Base-by-base conservation (phyloP, 306 rosid genomes). In the Ochetophila trinervis region DNA sequence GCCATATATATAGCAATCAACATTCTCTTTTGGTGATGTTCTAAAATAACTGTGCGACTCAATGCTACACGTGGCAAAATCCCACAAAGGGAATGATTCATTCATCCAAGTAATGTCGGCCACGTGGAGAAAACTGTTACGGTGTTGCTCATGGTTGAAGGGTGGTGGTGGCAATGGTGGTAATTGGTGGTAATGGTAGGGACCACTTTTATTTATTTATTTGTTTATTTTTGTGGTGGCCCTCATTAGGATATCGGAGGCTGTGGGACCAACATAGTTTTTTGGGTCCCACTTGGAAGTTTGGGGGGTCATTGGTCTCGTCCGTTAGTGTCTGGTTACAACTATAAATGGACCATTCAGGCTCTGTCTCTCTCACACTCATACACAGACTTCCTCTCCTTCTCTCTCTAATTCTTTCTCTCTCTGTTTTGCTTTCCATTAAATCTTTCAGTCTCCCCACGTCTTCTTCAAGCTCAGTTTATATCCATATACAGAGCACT, bases 281-380 rank as follows among this genome's bases (percentile, higher is more conserved):
- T 14, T 51, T 60, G 78, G 90, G 80, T 37, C 88, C 87, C 19
- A 37, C 75, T 20, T 51, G 70, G 71, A 60, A 53, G 69, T 75
- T 77, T 53, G 53, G 53, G 56, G 53, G 48, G 47, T 17, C 34
- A 1, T 36, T 16, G 12, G 32, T 63, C 64, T 65, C 68, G 68
- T 76, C 74, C 63, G 73, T 65, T 73, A 61, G 73, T 57, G 71
- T 62, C 76, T 21, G 66, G 68, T 40, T 13, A 22, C 76, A 66
- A 57, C 84, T 88, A 91, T 91, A 88, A 86, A 88, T 79, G 71
- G 50, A 79, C 68, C 79, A 34, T 63, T 56, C 52, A 15, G 73
- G 62, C 70, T 32, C 73, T 3, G 58, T 73, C 78, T 53, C 54
- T 63, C 79, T 77, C 82, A 52, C 87, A 62, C 82, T 57, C 73